These are phyloP conservation scores for Colletotrichum sp. DNA, from an alignment of 2,329 filamentous ascomycete genomes.

Conservation along the genomic window DNA sequence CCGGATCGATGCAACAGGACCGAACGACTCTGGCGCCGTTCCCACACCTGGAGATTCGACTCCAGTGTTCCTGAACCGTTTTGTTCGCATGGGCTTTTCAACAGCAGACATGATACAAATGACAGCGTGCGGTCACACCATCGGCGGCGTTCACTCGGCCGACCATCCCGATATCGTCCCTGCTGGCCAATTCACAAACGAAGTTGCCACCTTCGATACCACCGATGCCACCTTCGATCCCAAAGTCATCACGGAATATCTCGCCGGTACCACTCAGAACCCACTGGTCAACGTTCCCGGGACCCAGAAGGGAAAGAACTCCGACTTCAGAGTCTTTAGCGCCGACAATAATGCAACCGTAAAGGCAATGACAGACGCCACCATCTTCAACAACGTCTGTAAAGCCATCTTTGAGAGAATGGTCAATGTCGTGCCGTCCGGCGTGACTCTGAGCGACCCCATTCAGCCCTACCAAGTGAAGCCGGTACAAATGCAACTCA, in stretches of 20 bases:
- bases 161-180: slow-evolving; percentile 60
- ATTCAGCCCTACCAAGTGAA: slow-evolving; percentile 64
- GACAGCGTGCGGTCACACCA: slow-evolving; percentile 64
- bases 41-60: slow-evolving; percentile 62
- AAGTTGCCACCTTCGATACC: slow-evolving; percentile 50
- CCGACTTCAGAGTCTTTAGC: slow-evolving; percentile 61
- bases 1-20: slow-evolving; percentile 55
- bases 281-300: slow-evolving; percentile 59
- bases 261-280: slow-evolving; percentile 56
- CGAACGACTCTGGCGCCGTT: slow-evolving; percentile 50
- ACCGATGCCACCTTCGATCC: slow-evolving; percentile 58
- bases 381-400: slow-evolving; percentile 52
- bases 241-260: slow-evolving; percentile 60
- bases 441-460: slow-evolving; percentile 53
- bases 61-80: slow-evolving; percentile 57
- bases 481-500: slow-evolving; percentile 61
- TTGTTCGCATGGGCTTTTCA: slow-evolving; percentile 61
- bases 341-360: slow-evolving; percentile 62
- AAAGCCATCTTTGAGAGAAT: slow-evolving; percentile 59
- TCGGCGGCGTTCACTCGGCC: slow-evolving; percentile 61
- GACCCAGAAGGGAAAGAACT: slow-evolving; percentile 46
- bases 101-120: slow-evolving; percentile 63
- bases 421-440: slow-evolving; percentile 63
- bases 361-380: slow-evolving; percentile 45
- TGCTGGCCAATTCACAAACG: slow-evolving; percentile 44